These are phyloP conservation scores for Cyberlindnera xishuangbannaensis DNA, from an alignment of 805 yeast species.

Conservation along the genomic window DNA sequence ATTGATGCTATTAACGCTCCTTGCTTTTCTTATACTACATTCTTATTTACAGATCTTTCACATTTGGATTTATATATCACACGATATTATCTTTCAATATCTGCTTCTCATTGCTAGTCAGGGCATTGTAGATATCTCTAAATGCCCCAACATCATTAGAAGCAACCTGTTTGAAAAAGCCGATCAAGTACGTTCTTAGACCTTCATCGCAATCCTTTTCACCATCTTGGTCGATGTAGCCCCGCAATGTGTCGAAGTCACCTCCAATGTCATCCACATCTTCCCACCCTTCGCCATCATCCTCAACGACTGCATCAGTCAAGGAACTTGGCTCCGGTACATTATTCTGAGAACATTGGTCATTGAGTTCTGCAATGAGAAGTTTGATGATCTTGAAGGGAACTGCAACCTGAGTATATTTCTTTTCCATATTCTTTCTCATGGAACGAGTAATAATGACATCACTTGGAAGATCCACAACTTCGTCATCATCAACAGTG, in stretches of 20 bases:
- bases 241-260: slow-evolving; percentile 54
- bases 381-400: slow-evolving; percentile 68
- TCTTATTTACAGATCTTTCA: background rate
- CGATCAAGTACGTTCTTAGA: slow-evolving; percentile 34
- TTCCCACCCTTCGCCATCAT: slow-evolving; percentile 67
- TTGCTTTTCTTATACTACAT: no score
- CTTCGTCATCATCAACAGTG: slow-evolving; percentile 70
- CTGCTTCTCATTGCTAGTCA: slow-evolving; percentile 38
- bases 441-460: slow-evolving; percentile 82
- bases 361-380: slow-evolving; percentile 60
- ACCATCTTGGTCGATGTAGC: slow-evolving; percentile 44
- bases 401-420: slow-evolving; percentile 61
- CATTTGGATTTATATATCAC: slow-evolving; percentile 15
- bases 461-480: slow-evolving; percentile 50
- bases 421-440: slow-evolving; percentile 45
- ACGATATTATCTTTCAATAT: slow-evolving; percentile 44
- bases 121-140: slow-evolving; percentile 39
- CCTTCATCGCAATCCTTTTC: slow-evolving; percentile 10
- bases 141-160: slow-evolving; percentile 45
- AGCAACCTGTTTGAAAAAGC: slow-evolving; percentile 43
- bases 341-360: slow-evolving; percentile 37
- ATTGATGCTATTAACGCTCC: no score
- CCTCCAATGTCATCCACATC: slow-evolving; percentile 67
- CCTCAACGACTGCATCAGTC: slow-evolving; percentile 65
- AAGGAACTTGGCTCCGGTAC: slow-evolving; percentile 8